These are phyloP conservation scores for Aspergillus egyptiacus DNA, from an alignment of 495 filamentous ascomycete species.

Conservation along the genomic window DNA sequence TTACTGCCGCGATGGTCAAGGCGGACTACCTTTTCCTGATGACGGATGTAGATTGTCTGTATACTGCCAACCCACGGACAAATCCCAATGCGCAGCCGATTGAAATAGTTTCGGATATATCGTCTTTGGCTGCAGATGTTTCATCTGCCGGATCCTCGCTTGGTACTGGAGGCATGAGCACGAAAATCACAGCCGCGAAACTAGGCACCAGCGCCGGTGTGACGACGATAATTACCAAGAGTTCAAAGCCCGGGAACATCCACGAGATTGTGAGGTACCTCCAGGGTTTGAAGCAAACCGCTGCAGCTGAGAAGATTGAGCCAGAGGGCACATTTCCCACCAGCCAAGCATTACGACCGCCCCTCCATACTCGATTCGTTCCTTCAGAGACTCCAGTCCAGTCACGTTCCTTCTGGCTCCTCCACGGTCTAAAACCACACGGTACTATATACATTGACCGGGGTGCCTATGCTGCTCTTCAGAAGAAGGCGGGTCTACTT, in stretches of 20 bases:
- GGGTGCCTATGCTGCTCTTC: slow-evolving; percentile 74
- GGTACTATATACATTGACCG: slow-evolving; percentile 88
- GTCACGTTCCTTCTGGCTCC: slow-evolving; percentile 93
- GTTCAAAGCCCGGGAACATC: slow-evolving; percentile 90
- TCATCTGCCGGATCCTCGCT: slow-evolving; percentile 81
- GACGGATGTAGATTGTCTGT: slow-evolving; percentile 97
- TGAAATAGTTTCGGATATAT: slow-evolving; percentile 87
- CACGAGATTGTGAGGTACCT: slow-evolving; percentile 77
- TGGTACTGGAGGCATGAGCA: slow-evolving; percentile 97
- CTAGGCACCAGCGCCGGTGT: slow-evolving; percentile 93
- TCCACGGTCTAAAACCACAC: slow-evolving; percentile 87
- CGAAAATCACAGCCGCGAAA: slow-evolving; percentile 91
- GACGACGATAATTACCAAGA: slow-evolving; percentile 88
- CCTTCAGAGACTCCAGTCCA: slow-evolving; percentile 81
- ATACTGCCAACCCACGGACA: slow-evolving; percentile 87
- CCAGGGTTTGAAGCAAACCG: slow-evolving; percentile 47
- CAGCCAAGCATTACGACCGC: slow-evolving; percentile 36
- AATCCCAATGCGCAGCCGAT: slow-evolving; percentile 82
- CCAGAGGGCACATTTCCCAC: slow-evolving; percentile 11
- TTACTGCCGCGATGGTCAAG: slow-evolving; percentile 95
- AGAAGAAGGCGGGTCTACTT: slow-evolving; percentile 78
- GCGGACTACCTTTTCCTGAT: slow-evolving; percentile 96
- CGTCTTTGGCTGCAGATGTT: slow-evolving; percentile 79
- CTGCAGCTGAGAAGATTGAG: slow-evolving; percentile 14
- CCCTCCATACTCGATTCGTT: slow-evolving; percentile 88